Evolutionary conservation across 257 asterid genomes (phyloP).

Genomic region (Penstemon newberryi): DNA sequence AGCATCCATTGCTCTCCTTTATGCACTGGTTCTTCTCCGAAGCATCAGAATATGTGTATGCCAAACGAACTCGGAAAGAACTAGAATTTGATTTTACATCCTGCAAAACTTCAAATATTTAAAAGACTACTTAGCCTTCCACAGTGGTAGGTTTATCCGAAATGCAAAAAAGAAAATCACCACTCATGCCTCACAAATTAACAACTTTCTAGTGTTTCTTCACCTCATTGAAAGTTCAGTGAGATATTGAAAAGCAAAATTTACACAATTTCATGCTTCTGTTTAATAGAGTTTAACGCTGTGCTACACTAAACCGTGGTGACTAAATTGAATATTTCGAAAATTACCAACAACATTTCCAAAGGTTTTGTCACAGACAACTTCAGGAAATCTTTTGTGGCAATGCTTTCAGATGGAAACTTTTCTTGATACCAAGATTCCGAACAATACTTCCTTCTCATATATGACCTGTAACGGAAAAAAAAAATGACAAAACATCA

Average conservation of each 20-base stretch:
- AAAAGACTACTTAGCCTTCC: conserved; percentile 13
- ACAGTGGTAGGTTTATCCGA: conserved; percentile 16
- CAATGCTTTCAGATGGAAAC: conserved; percentile 38
- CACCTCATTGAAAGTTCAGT: background rate
- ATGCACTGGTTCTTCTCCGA: conserved; percentile 35
- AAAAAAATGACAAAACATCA: conserved; percentile 10
- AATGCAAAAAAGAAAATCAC: conserved; percentile 8
- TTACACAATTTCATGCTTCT: background rate
- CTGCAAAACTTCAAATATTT: conserved; percentile 45
- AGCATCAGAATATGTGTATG: conserved; percentile 50
- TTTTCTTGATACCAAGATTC: conserved; percentile 57
- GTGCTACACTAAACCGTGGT: conserved; percentile 2
- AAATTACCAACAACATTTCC: conserved; percentile 63
- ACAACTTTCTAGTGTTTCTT: conserved; percentile 15
- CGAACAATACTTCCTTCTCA: conserved; percentile 54
- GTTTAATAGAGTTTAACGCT: conserved; percentile 3
- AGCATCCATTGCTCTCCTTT: conserved; percentile 50
- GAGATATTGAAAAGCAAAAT: background rate
- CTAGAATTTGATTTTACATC: conserved; percentile 52
- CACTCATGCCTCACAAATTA: conserved; percentile 4
- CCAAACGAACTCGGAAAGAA: conserved; percentile 64
- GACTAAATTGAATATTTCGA: conserved; percentile 21
- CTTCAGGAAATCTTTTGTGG: conserved; percentile 70
- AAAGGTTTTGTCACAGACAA: conserved; percentile 52
- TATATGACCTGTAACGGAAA: conserved; percentile 54